Evolutionary conservation across 2,329 filamentous ascomycete genomes (phyloP).

Genomic region (Emericellopsis cladophorae): DNA sequence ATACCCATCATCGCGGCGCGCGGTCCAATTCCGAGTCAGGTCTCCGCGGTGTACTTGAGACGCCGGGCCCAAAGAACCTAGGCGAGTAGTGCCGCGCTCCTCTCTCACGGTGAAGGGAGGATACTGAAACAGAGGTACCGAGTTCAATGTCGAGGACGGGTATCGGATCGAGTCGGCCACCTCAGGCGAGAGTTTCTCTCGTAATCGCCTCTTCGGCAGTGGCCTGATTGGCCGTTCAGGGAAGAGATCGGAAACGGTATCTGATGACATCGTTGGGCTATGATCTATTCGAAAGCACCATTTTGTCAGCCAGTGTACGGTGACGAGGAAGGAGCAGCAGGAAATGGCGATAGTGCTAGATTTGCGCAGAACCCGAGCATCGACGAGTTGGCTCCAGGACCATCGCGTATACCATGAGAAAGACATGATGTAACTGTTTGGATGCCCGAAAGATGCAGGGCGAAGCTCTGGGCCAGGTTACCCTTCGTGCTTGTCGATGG

Average conservation of each 20-base stretch:
- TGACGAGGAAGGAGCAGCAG: too few species aligned
- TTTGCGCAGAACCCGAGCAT: too few species aligned
- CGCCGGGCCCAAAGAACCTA: conserved; percentile 8
- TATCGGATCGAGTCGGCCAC: conserved; percentile 73
- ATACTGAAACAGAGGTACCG: conserved; percentile 58
- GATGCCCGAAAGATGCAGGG: too few species aligned
- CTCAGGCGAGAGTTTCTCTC: conserved; percentile 77
- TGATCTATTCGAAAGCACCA: conserved; percentile 20
- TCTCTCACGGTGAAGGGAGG: conserved; percentile 42
- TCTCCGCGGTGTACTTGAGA: conserved; percentile 12
- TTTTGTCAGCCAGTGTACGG: conserved; percentile 14
- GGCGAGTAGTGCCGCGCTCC: conserved; percentile 16
- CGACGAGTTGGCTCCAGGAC: too few species aligned
- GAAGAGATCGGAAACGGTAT: conserved; percentile 69
- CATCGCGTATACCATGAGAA: too few species aligned
- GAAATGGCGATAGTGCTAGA: too few species aligned
- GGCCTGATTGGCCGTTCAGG: conserved; percentile 89
- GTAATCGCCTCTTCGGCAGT: conserved; percentile 76
- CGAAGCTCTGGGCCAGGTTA: too few species aligned
- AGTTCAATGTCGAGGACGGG: conserved; percentile 60
- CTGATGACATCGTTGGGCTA: conserved; percentile 48
- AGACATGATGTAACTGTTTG: too few species aligned
- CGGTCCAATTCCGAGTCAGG: conserved; percentile 10
- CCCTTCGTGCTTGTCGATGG: too few species aligned
- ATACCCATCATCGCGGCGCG: conserved; percentile 24